Evolutionary conservation across 805 yeast genomes (phyloP), one percentile per base, ranked within the genome.

Genomic region (Ogataea saltuana): DNA sequence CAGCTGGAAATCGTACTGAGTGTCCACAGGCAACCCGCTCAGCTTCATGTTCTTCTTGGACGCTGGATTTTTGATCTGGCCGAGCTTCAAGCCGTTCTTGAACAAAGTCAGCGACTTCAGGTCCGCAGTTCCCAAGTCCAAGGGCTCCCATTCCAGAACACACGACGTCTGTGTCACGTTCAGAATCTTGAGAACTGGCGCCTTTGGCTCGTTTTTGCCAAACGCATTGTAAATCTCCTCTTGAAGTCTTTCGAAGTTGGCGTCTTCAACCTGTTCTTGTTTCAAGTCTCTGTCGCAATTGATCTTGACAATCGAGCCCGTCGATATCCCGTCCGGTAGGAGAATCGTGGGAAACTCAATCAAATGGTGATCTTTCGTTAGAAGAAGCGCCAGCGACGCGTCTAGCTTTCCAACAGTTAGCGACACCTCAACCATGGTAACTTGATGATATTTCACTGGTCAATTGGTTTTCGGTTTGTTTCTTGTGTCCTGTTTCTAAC

Each of bases 271-370:
- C 28, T 61, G 54, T 59, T 91, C 97, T 27, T 81, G 76, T 33
- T 74, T 78, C 3, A 71, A 56, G 58, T 90, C 95, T 49, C 86
- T 83, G 40, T 85, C 89, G 62, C 97, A 90, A 45, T 74, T 78
- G 63, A 93, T 83, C 55, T 84, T 85, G 39, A 93, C 88, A 41
- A 93, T 85, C 10, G 96, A 86, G 2, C 99, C 99, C 1, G 98
- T 95, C 51, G 78, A 76, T 26, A 90, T 93, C 29, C 91, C 90
- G 54, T 83, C 85, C 7, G 99, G 99, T 34, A 93, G 70, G 42
- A 93, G 71, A 44, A 91, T 81, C 3, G 98, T 88, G n/a, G 99
- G 99, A 58, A 91, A 93, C 59, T 93, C 99, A 51, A 93, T 90
- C 48, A 91, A 74, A 61, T 90, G 96, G 64, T 91, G 98, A 63